A percentile compares a stretch with the other conserved stretches of the same genome.
Conservation (phyloP, 257 asterid genomes). For the Eucommia ulmoides region DNA sequence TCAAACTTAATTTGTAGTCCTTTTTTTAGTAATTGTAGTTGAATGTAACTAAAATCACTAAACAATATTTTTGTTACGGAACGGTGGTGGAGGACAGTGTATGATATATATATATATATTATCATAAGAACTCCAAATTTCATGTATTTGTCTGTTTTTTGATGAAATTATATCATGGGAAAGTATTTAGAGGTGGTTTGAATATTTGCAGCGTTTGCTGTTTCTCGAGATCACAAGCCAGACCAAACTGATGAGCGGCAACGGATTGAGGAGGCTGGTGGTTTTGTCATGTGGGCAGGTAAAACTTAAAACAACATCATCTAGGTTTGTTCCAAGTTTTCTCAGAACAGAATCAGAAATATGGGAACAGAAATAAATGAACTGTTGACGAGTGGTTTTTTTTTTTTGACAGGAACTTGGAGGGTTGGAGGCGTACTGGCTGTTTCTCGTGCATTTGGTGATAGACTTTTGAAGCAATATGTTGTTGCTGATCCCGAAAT, state of each 20-base stretch:
- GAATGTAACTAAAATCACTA: no score
- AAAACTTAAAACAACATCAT: no score
- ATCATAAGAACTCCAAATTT: no score
- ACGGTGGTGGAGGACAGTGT: no score
- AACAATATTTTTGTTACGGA: no score
- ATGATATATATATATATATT: no score
- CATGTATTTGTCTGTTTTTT: background rate
- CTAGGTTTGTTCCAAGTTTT: no score
- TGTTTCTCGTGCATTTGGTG: constrained; percentile 98
- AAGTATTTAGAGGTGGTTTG: constrained; percentile 1
- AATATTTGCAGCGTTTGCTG: constrained; percentile 62
- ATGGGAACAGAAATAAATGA: no score
- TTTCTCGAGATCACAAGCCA: constrained; percentile 92
- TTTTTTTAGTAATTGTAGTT: no score
- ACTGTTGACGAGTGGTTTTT: no score
- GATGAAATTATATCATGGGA: background rate
- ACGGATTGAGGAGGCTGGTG: constrained; percentile 97
- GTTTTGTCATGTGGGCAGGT: constrained; percentile 99
- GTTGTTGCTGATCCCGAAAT: constrained; percentile 98
- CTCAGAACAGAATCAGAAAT: no score
- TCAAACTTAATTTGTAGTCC: no score
- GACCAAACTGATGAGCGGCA: constrained; percentile 92
- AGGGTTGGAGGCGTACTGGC: constrained; percentile 99
- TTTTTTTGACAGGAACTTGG: constrained; percentile 68
- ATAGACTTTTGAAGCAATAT: constrained; percentile 71